Percentiles rank a stretch among this genome's conserved stretches.
These are phyloP conservation scores for Huntiella decipiens DNA, from an alignment of 2,329 filamentous ascomycete species.

Conservation along the genomic window DNA sequence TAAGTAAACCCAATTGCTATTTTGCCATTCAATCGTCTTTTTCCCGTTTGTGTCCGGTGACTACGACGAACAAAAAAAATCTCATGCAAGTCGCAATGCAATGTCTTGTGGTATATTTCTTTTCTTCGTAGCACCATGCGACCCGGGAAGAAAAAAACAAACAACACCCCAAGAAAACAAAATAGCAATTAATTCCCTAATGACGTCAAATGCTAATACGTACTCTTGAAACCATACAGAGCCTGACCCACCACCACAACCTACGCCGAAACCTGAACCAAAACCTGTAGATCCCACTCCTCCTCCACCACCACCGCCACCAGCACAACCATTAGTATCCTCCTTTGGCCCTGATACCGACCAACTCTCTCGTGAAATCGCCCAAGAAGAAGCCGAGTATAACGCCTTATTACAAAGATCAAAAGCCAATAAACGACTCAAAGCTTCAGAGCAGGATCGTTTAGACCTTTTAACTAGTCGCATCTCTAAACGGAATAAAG, in stretches of 20 bases:
- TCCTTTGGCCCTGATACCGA: conserved; percentile 2
- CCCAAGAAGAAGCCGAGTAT: conserved; percentile 7
- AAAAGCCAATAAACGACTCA: neutral
- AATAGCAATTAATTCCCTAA: neutral
- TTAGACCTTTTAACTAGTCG: conserved; percentile 3
- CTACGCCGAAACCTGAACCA: conserved; percentile 1
- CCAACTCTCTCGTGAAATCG: conserved; percentile 7
- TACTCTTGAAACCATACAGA: neutral
- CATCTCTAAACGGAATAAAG: conserved; percentile 9
- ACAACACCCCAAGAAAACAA: neutral
- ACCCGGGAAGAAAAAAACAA: too few relatives aligned
- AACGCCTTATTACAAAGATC: neutral
- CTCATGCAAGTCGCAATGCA: neutral
- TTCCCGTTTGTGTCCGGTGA: neutral
- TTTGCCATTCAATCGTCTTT: neutral
- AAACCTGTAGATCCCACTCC: neutral
- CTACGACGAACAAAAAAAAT: neutral
- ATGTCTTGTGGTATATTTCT: neutral
- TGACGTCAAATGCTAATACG: neutral
- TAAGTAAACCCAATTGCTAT: neutral
- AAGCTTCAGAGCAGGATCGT: conserved; percentile 6
- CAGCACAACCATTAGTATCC: conserved; percentile 1
- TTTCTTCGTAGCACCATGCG: neutral
- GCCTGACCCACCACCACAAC: conserved; percentile 2
- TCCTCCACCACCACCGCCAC: conserved; percentile 2